phyloP scores from a whole-genome alignment of 176 grass and related monocot species.

The Tuctoria greenei region DNA sequence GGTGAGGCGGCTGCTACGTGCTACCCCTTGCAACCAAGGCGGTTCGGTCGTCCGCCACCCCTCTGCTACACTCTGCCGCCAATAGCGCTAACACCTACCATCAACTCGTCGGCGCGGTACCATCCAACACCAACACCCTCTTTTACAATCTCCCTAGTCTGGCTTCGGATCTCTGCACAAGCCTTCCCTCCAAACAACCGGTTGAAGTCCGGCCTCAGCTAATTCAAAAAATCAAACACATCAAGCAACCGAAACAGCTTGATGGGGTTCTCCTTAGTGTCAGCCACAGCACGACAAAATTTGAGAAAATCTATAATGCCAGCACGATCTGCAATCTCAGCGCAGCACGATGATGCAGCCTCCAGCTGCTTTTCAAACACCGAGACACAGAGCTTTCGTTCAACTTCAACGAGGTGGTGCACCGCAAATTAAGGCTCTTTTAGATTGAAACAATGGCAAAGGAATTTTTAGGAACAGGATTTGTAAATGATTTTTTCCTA shows the following conservation, averaged over 20 bases:
- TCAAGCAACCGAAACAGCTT: conserved; percentile 72
- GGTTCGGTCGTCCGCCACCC: too few relatives aligned
- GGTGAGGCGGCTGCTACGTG: too few relatives aligned
- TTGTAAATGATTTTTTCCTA: too few relatives aligned
- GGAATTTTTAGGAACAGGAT: too few relatives aligned
- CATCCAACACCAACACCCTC: conserved; percentile 71
- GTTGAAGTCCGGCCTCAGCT: conserved; percentile 73
- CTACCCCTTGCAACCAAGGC: too few relatives aligned
- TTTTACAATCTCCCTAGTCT: conserved; percentile 75
- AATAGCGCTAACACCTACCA: too few relatives aligned
- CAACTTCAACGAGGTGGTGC: conserved; percentile 60
- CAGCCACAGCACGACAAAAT: conserved; percentile 50
- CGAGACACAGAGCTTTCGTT: conserved; percentile 52
- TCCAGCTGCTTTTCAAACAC: conserved; percentile 45
- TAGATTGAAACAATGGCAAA: too few relatives aligned
- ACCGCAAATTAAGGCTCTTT: too few relatives aligned
- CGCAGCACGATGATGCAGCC: conserved; percentile 48
- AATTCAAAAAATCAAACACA: conserved; percentile 60
- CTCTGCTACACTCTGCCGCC: too few relatives aligned
- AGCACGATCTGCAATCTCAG: conserved; percentile 53
- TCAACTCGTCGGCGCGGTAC: too few relatives aligned
- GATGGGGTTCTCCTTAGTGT: conserved; percentile 72
- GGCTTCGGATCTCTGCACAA: conserved; percentile 61
- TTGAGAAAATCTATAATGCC: conserved; percentile 67
- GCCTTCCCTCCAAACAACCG: conserved; percentile 68